These are phyloP conservation scores for Lipomyces yamanashiensis DNA, from an alignment of 805 yeast species.

Conservation along the genomic window DNA sequence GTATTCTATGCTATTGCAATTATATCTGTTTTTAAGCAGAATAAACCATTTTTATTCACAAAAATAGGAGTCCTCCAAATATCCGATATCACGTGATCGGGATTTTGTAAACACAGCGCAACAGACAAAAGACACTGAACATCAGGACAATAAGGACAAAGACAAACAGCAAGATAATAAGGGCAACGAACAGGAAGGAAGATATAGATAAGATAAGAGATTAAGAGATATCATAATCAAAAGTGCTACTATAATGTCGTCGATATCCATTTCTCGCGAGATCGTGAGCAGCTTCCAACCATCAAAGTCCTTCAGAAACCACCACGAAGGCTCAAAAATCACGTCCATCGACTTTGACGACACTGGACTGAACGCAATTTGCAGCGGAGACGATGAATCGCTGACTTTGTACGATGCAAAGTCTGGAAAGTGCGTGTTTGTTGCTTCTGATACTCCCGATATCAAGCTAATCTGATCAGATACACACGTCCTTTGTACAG, in stretches of 20 bases:
- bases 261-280: conserved; percentile 30
- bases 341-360: conserved; percentile 72
- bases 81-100: not conserved
- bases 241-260: conserved; percentile 7
- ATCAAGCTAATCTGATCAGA: conserved; percentile 12
- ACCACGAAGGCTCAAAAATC: conserved; percentile 42
- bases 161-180: too few relatives aligned
- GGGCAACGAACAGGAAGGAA: too few relatives aligned
- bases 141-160: too few relatives aligned
- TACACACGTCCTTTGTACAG: conserved; percentile 66
- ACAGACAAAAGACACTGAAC: too few relatives aligned
- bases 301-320: conserved; percentile 57
- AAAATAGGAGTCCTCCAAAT: too few relatives aligned
- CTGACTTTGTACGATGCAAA: conserved; percentile 82
- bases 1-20: too few relatives aligned
- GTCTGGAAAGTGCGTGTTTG: conserved; percentile 58
- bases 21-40: not conserved
- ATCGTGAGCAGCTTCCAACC: conserved; percentile 44
- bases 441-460: not conserved
- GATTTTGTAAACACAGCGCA: too few relatives aligned
- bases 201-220: not conserved
- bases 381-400: conserved; percentile 80
- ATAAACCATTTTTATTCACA: too few relatives aligned
- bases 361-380: conserved; percentile 73
- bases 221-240: not conserved